phyloP scores from a whole-genome alignment of 129 eudicot genomes.

The Mikania micrantha region DNA sequence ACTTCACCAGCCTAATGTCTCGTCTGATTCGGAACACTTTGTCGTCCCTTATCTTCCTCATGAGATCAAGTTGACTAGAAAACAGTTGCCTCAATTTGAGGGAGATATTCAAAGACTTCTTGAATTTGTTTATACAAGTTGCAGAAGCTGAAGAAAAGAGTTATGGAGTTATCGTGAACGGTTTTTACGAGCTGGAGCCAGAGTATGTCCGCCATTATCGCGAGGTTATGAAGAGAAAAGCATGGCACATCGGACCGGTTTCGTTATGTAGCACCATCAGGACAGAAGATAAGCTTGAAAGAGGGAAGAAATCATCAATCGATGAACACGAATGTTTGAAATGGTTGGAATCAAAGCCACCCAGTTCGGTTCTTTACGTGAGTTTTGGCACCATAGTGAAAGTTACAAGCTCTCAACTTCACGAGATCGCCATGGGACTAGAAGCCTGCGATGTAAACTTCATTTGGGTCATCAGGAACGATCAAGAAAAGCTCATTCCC shows the following conservation, averaged over 20 bases:
- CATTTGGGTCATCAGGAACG: slow-evolving; percentile 50
- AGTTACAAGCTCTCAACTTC: slow-evolving; percentile 26
- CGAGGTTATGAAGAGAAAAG: slow-evolving; percentile 34
- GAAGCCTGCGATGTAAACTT: slow-evolving; percentile 41
- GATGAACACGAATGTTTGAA: slow-evolving; percentile 38
- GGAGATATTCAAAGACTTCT: neutral
- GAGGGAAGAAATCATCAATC: slow-evolving; percentile 30
- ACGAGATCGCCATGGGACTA: slow-evolving; percentile 58
- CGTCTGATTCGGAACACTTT: slow-evolving; percentile 44
- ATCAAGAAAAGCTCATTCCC: slow-evolving; percentile 26
- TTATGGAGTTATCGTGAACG: slow-evolving; percentile 51
- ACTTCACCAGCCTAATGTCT: slow-evolving; percentile 31
- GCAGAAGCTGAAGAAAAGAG: slow-evolving; percentile 33
- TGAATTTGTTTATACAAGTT: slow-evolving; percentile 4
- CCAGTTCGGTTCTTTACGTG: slow-evolving; percentile 48
- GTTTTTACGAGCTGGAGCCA: slow-evolving; percentile 61
- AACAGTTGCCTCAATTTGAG: slow-evolving; percentile 20
- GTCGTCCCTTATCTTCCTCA: slow-evolving; percentile 55
- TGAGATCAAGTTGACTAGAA: slow-evolving; percentile 28
- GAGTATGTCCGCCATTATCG: slow-evolving; percentile 44
- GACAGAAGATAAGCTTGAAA: slow-evolving; percentile 31
- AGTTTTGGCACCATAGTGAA: slow-evolving; percentile 46
- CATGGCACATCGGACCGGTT: slow-evolving; percentile 73
- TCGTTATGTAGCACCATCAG: slow-evolving; percentile 31
- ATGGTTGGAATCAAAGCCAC: slow-evolving; percentile 49